These are phyloP conservation scores for Blastobotrys petasosporus DNA, from an alignment of 1,139 yeast species.

Conservation along the genomic window DNA sequence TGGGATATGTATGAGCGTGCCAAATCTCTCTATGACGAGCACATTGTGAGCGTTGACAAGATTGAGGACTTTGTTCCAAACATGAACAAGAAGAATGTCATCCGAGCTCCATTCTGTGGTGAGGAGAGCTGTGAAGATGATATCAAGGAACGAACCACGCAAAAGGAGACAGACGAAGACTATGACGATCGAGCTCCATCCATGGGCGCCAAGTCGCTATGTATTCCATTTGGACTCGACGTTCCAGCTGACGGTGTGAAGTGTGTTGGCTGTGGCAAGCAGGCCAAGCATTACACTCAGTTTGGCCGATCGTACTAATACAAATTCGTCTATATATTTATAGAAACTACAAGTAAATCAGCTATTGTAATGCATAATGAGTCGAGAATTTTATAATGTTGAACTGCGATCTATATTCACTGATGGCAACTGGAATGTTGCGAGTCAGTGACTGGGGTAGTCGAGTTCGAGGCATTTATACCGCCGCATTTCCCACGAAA, in stretches of 20 bases:
- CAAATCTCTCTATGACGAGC: conserved; percentile 73
- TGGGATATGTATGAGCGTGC: conserved; percentile 69
- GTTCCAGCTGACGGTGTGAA: conserved; percentile 76
- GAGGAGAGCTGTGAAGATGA: conserved; percentile 90
- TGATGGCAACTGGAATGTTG: no score
- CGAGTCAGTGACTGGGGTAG: no score
- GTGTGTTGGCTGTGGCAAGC: conserved; percentile 73
- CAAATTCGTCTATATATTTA: neutral
- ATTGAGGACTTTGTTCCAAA: conserved; percentile 94
- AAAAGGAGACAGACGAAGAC: conserved; percentile 75
- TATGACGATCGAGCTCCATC: conserved; percentile 95
- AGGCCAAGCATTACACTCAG: conserved; percentile 79
- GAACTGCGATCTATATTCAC: no score
- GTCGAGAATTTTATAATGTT: no score
- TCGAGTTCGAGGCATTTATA: no score
- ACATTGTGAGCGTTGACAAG: conserved; percentile 70
- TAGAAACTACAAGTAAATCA: no score
- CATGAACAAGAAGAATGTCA: conserved; percentile 83
- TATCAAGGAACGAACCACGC: conserved; percentile 87
- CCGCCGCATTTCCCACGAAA: no score
- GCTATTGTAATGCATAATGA: no score
- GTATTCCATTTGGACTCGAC: conserved; percentile 72
- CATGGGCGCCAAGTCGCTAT: conserved; percentile 98
- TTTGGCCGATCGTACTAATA: conserved; percentile 86
- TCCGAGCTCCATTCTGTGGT: conserved; percentile 98